Conservation (phyloP, 176 grass and related monocot species). For the Zoysia pacifica region DNA sequence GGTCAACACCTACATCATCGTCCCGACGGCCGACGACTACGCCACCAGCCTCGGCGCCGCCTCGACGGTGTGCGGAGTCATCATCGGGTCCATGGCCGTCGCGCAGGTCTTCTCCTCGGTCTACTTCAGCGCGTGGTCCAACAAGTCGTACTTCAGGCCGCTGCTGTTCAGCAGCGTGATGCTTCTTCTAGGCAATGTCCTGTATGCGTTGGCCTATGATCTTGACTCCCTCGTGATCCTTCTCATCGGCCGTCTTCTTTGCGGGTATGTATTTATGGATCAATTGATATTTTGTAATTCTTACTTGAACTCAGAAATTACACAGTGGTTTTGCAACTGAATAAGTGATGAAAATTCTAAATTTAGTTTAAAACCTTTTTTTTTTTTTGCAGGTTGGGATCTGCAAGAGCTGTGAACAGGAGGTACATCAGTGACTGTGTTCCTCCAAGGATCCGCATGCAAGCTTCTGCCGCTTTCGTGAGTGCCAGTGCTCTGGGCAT, state of each 20-base stretch:
- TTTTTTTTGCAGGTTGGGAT: constrained; percentile 41
- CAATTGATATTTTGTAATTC: background rate
- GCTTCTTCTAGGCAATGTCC: constrained; percentile 46
- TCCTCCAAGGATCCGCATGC: constrained; percentile 54
- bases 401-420: constrained; percentile 58
- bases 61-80: constrained; percentile 51
- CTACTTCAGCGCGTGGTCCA: constrained; percentile 64
- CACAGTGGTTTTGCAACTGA: background rate
- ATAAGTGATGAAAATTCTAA: background rate
- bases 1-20: constrained; percentile 63
- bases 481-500: constrained; percentile 67
- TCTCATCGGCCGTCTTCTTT: constrained; percentile 48
- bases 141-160: constrained; percentile 58
- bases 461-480: constrained; percentile 63
- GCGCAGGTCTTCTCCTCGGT: constrained; percentile 58
- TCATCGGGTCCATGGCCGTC: constrained; percentile 57
- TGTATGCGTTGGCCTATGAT: constrained; percentile 63
- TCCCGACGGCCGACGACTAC: constrained; percentile 61
- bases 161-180: constrained; percentile 55
- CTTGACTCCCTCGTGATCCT: constrained; percentile 44
- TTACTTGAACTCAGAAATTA: background rate
- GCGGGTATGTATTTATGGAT: constrained; percentile 36
- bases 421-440: constrained; percentile 65
- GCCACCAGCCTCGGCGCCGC: constrained; percentile 53
- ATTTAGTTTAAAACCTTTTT: background rate